phyloP scores from a whole-genome alignment of 257 asterid genomes.

The Pogostemon cablin region DNA sequence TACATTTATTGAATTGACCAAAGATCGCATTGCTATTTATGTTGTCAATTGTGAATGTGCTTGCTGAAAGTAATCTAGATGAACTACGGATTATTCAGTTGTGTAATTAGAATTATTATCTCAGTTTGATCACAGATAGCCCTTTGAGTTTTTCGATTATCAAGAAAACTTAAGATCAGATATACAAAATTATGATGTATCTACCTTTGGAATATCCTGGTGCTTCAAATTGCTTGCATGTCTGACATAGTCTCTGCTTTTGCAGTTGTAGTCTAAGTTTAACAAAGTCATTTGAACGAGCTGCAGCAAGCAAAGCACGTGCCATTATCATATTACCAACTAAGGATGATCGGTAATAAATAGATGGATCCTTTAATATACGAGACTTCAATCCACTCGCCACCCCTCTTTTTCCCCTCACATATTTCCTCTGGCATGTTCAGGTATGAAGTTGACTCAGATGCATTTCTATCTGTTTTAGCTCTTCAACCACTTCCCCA shows the following conservation, averaged over 20 bases:
- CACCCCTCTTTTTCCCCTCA: not conserved
- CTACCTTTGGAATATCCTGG: not conserved
- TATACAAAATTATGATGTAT: constrained; percentile 5
- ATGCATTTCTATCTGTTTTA: constrained; percentile 91
- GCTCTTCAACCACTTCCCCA: constrained; percentile 91
- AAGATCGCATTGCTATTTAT: not conserved
- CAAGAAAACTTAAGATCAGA: not conserved
- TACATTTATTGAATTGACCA: constrained; percentile 3
- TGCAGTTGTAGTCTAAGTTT: constrained; percentile 92
- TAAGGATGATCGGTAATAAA: constrained; percentile 76
- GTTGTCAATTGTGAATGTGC: not conserved
- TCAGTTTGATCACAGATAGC: not conserved
- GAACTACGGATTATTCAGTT: not conserved
- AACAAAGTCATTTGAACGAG: constrained; percentile 93
- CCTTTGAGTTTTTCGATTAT: not conserved
- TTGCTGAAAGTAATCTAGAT: constrained; percentile 14
- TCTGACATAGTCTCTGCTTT: constrained; percentile 39
- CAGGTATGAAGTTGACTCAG: constrained; percentile 94
- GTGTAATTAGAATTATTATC: not conserved
- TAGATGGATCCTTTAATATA: constrained; percentile 25
- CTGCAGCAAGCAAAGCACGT: constrained; percentile 95
- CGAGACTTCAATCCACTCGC: not conserved
- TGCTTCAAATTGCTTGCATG: constrained; percentile 24
- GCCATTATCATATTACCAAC: constrained; percentile 90
- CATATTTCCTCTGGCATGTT: constrained; percentile 23